These are phyloP conservation scores for Penicillium griseofulvum DNA, from an alignment of 2,329 filamentous ascomycete species.

Conservation along the genomic window DNA sequence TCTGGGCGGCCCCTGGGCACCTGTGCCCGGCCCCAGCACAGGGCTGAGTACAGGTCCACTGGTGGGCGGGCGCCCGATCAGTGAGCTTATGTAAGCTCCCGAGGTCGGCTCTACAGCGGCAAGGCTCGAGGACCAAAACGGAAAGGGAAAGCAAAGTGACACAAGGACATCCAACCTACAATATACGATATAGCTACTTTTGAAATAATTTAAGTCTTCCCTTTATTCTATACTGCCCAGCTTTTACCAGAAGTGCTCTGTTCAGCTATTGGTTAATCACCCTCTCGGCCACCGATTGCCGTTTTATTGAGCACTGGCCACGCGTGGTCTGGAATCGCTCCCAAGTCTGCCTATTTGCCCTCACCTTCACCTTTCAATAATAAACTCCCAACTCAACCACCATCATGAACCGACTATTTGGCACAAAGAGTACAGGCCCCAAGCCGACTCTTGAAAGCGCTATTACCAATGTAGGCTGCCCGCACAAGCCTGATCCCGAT, in stretches of 20 bases:
- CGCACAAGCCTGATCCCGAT: background rate
- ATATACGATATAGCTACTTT: background rate
- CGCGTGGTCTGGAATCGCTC: slow-evolving; percentile 2
- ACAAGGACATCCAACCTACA: background rate
- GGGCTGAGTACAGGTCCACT: no score
- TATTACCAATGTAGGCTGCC: slow-evolving; percentile 68
- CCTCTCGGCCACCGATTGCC: slow-evolving; percentile 2
- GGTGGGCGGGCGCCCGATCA: no score
- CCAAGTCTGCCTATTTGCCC: slow-evolving; percentile 2
- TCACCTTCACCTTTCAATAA: slow-evolving; percentile 1
- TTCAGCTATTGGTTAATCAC: slow-evolving; percentile 7
- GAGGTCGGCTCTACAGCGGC: background rate
- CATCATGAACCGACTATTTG: slow-evolving; percentile 93
- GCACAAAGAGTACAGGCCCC: slow-evolving; percentile 77
- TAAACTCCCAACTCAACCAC: background rate
- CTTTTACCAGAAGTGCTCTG: background rate
- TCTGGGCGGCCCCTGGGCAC: no score
- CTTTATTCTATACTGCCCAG: background rate
- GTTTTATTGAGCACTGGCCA: slow-evolving; percentile 9
- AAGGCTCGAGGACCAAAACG: background rate
- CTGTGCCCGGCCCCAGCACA: no score
- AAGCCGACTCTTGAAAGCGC: slow-evolving; percentile 85
- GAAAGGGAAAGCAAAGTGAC: background rate
- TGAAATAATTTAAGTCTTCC: background rate
- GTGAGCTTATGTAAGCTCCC: background rate